Evolutionary conservation across 805 yeast species (phyloP), one percentile per base, ranked within the genome.

Genomic region (Metschnikowia lunata): DNA sequence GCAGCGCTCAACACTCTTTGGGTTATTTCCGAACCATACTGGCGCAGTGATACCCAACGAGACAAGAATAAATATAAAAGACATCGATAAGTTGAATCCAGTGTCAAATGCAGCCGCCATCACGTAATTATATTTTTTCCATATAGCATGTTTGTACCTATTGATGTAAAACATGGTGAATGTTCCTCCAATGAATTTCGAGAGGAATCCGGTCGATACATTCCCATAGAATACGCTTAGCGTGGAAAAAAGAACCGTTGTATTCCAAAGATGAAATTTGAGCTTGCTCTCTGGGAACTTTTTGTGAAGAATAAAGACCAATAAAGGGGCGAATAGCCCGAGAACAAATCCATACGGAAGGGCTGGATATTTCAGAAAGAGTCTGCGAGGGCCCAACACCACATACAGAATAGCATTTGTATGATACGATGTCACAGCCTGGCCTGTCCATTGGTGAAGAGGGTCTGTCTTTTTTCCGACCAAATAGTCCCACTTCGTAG

Each of bases 401-500:
- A 74, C 78, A 47, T 75, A 75, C 48, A 72, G 78, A 29, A 75
- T 66, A 9, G 79, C 75, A 51, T 74, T 75, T n/a, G 76, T 69
- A 51, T 74, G 72, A 46, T 62, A 65, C 13, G 63, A 57, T 30
- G 64, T 59, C 29, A 75, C 62, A 6, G 61, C 47, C 48, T 75
- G 79, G 2, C 76, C 79, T 2, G 78, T 74, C 79, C 79, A 75
- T 52, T 75, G 80, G 46, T 72, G 74, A 26, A 74, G 57, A 1
- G 78, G 75, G 52, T 75, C 80, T 0, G 43, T 54, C 29, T 58
- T 56, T 8, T 53, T 45, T 1, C 74, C 74, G 6, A 56, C 46
- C 45, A 70, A 57, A 38, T 56, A 75, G 7, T 62, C 64, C 15
- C 65, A 59, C 47, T 75, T 76, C 26, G 69, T 57, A 3, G 46